A percentile compares a stretch with the other conserved stretches of the same genome.
Conservation (phyloP, 768 basidiomycete species). For the Boletus tomentosulus region DNA sequence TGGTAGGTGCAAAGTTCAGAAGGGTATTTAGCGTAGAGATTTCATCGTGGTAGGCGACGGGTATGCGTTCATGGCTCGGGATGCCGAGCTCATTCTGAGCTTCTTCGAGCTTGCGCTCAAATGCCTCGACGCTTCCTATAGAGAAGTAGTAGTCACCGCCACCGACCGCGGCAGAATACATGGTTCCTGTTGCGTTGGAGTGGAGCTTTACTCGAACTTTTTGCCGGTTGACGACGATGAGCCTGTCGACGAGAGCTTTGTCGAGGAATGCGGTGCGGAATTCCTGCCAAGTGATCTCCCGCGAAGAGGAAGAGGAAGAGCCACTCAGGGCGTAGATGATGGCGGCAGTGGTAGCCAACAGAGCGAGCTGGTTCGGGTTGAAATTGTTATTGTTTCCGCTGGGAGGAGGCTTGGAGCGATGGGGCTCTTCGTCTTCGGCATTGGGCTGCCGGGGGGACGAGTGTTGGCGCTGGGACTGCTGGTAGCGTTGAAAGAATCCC, state of each 20-base stretch:
- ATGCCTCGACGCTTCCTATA: slow-evolving; percentile 95
- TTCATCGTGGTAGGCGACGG: slow-evolving; percentile 95
- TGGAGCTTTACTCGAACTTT: slow-evolving; percentile 91
- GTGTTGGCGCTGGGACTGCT: slow-evolving; percentile 35
- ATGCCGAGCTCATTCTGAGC: slow-evolving; percentile 92
- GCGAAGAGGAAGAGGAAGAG: slow-evolving; percentile 46
- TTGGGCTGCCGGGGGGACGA: slow-evolving; percentile 26
- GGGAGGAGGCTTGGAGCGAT: slow-evolving; percentile 46
- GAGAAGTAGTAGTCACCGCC: slow-evolving; percentile 86
- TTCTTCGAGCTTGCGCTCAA: slow-evolving; percentile 92
- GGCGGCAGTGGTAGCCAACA: slow-evolving; percentile 56
- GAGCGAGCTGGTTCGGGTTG: slow-evolving; percentile 51
- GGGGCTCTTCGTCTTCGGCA: slow-evolving; percentile 27
- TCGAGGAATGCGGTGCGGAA: slow-evolving; percentile 96
- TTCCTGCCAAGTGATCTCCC: slow-evolving; percentile 99
- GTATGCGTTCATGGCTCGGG: slow-evolving; percentile 88
- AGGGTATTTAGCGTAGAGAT: slow-evolving; percentile 78
- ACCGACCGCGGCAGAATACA: slow-evolving; percentile 59
- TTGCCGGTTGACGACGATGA: slow-evolving; percentile 86
- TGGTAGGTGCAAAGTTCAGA: slow-evolving; percentile 91
- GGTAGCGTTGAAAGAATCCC: slow-evolving; percentile 74
- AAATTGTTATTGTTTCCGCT: slow-evolving; percentile 46
- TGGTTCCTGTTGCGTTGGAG: slow-evolving; percentile 77
- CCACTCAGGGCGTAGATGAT: slow-evolving; percentile 59
- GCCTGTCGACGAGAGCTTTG: slow-evolving; percentile 92